These are phyloP conservation scores for Wickerhamomyces hampshirensis DNA, from an alignment of 805 yeast species.

Conservation along the genomic window DNA sequence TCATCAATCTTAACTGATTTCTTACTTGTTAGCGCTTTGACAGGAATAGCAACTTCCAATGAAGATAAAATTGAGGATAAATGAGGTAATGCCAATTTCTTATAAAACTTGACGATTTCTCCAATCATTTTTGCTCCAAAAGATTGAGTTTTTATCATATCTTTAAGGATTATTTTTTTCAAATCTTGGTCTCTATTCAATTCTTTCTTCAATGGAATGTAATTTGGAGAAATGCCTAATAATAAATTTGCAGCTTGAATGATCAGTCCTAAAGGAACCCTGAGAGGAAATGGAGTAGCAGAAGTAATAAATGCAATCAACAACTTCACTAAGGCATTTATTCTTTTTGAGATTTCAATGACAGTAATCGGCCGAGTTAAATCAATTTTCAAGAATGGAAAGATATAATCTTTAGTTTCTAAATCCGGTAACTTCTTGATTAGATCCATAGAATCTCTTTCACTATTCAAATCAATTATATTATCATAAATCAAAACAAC, in stretches of 20 bases:
- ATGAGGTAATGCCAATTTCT: slow-evolving; percentile 40
- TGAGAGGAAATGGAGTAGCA: slow-evolving; percentile 50
- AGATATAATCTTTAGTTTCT: slow-evolving; percentile 27
- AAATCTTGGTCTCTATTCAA: slow-evolving; percentile 48
- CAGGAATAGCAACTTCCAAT: slow-evolving; percentile 58
- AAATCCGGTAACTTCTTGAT: slow-evolving; percentile 37
- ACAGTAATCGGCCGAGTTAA: slow-evolving; percentile 50
- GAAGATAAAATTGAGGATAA: slow-evolving; percentile 44
- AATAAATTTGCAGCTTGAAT: slow-evolving; percentile 49
- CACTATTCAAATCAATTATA: slow-evolving; percentile 53
- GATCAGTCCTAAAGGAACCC: slow-evolving; percentile 60
- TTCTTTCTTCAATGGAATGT: slow-evolving; percentile 52
- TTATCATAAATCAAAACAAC: slow-evolving; percentile 53
- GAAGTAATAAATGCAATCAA: slow-evolving; percentile 42
- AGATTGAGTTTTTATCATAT: slow-evolving; percentile 41
- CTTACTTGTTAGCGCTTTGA: slow-evolving; percentile 28
- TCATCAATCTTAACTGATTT: slow-evolving; percentile 38
- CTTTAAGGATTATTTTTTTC: slow-evolving; percentile 37
- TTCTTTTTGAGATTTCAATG: slow-evolving; percentile 45
- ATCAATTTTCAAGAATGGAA: slow-evolving; percentile 53
- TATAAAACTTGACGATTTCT: slow-evolving; percentile 23
- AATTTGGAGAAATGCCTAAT: slow-evolving; percentile 49
- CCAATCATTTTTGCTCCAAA: slow-evolving; percentile 41
- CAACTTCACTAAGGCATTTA: slow-evolving; percentile 41
- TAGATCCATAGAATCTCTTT: slow-evolving; percentile 40